Evolutionary conservation across 768 basidiomycete genomes (phyloP).

Genomic region (Suillus bovinus): DNA sequence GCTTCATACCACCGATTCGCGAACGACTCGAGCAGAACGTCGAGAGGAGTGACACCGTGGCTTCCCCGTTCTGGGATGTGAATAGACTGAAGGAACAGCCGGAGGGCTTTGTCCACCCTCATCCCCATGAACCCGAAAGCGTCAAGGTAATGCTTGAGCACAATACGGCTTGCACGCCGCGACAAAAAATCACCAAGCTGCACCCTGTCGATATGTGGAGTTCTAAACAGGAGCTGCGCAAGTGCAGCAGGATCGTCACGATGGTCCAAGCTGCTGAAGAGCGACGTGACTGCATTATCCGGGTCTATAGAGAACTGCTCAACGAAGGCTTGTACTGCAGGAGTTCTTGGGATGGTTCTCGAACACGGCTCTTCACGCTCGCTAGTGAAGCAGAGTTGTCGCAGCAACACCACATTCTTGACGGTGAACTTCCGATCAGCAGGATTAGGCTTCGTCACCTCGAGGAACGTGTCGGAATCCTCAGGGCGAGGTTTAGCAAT

Average conservation of each 20-base stretch:
- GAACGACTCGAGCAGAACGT: conserved; percentile 78
- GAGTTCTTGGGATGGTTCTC: conserved; percentile 53
- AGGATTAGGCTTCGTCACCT: conserved; percentile 53
- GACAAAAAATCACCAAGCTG: conserved; percentile 85
- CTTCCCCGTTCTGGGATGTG: conserved; percentile 52
- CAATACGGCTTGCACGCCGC: conserved; percentile 66
- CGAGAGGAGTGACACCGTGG: conserved; percentile 36
- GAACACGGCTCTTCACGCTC: conserved; percentile 64
- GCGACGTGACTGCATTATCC: conserved; percentile 70
- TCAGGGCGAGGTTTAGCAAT: conserved; percentile 86
- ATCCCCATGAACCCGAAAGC: conserved; percentile 83
- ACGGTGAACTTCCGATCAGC: conserved; percentile 80
- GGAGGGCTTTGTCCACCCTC: conserved; percentile 85
- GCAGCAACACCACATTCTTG: conserved; percentile 85
- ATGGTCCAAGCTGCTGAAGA: conserved; percentile 61
- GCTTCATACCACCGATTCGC: conserved; percentile 90
- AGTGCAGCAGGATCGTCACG: conserved; percentile 73
- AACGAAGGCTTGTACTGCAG: conserved; percentile 71
- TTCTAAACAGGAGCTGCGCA: conserved; percentile 79
- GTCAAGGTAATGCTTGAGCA: conserved; percentile 84
- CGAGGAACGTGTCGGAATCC: conserved; percentile 63
- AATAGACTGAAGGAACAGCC: conserved; percentile 85
- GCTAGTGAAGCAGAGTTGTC: conserved; percentile 64
- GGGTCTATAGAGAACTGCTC: conserved; percentile 79
- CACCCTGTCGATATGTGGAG: conserved; percentile 78